phyloP scores from a whole-genome alignment of 345 rosid genomes.

The Rubroshorea leprosula region DNA sequence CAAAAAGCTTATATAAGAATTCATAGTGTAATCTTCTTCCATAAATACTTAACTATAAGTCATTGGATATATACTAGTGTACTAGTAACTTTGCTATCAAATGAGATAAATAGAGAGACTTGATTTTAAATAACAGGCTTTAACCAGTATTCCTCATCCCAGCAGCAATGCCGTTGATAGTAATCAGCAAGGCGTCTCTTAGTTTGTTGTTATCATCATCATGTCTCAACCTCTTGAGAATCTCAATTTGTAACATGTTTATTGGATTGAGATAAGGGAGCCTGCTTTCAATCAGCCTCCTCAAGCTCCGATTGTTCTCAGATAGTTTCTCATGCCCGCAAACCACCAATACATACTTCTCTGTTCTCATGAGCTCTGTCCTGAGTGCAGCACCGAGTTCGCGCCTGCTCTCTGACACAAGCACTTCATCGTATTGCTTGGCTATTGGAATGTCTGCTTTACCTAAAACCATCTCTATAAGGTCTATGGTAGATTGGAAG shows the following conservation, averaged over 20 bases:
- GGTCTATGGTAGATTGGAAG: constrained; percentile 88
- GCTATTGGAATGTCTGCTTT: constrained; percentile 84
- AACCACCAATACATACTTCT: constrained; percentile 64
- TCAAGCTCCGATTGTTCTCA: constrained; percentile 70
- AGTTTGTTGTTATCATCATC: constrained; percentile 80
- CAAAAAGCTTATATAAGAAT: too few species aligned
- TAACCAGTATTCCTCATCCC: constrained; percentile 92
- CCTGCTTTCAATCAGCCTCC: constrained; percentile 89
- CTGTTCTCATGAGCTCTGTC: constrained; percentile 56
- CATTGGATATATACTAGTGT: too few species aligned
- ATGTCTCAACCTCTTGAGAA: constrained; percentile 76
- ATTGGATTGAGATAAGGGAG: constrained; percentile 87
- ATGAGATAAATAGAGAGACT: too few species aligned
- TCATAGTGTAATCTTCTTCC: too few species aligned
- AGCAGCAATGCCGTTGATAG: constrained; percentile 92
- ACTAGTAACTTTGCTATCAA: too few species aligned
- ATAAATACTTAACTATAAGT: too few species aligned
- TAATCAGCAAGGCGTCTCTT: constrained; percentile 87
- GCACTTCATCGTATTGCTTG: constrained; percentile 86
- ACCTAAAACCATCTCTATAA: constrained; percentile 90
- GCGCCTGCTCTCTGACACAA: constrained; percentile 61
- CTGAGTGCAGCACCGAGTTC: constrained; percentile 69
- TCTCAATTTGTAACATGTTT: constrained; percentile 85
- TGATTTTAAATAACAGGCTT: too few species aligned
- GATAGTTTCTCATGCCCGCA: constrained; percentile 72